A percentile compares a stretch with the other conserved stretches of the same genome.
phyloP scores from a whole-genome alignment of 192 early-diverging fungal species.

The Linnemannia elongata region DNA sequence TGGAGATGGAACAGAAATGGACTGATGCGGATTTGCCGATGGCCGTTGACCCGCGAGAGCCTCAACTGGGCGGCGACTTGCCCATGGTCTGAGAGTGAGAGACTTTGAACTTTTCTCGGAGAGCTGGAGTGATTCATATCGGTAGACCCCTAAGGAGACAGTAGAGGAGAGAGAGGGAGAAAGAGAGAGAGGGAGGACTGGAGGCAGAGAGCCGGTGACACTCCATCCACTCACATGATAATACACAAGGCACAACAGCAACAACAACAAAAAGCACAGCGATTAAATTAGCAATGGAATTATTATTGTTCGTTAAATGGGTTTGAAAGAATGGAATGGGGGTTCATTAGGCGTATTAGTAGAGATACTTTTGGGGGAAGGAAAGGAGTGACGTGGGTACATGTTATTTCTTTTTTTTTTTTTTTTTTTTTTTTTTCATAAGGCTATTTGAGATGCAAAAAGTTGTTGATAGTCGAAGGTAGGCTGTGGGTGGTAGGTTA shows the following conservation, averaged over 20 bases:
- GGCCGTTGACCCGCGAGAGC: constrained; percentile 11
- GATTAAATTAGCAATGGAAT: neutral
- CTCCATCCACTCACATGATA: no score
- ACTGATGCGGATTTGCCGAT: constrained; percentile 24
- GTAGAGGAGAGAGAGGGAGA: neutral
- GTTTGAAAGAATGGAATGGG: no score
- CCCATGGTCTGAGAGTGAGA: neutral
- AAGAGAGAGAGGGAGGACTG: neutral
- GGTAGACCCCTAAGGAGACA: neutral
- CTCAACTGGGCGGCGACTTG: constrained; percentile 4
- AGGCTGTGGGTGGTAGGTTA: neutral
- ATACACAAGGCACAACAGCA: neutral
- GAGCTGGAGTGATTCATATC: neutral
- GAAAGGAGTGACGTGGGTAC: neutral
- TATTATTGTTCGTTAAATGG: neutral
- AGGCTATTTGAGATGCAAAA: neutral
- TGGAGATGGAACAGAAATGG: constrained; percentile 48
- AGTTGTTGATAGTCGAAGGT: neutral
- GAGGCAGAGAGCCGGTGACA: no score
- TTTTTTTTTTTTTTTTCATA: neutral
- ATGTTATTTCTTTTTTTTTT: neutral
- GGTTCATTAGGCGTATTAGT: neutral
- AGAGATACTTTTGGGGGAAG: neutral
- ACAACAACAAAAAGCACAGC: neutral
- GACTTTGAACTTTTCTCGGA: no score